Evolutionary conservation across 257 asterid genomes (phyloP).

Genomic region (Parsonsia alboflavescens): DNA sequence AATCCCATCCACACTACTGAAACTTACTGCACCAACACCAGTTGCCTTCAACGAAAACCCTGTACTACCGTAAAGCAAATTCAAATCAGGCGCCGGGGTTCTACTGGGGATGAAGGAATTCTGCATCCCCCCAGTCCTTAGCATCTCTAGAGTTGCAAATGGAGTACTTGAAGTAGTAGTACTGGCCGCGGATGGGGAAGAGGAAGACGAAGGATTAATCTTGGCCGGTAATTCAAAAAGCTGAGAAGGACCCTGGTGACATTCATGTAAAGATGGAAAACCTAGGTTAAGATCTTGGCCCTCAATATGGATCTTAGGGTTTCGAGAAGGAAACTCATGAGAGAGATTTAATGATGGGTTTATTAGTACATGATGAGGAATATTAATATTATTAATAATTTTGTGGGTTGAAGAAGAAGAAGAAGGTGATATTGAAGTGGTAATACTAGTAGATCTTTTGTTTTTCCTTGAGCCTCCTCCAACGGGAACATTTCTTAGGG

Average conservation of each 20-base stretch:
- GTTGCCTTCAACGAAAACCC: conserved; percentile 53
- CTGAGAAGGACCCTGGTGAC: conserved; percentile 32
- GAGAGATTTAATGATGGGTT: conserved; percentile 35
- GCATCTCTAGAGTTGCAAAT: conserved; percentile 45
- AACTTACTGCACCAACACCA: conserved; percentile 11
- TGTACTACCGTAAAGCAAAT: conserved; percentile 25
- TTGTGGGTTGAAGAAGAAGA: conserved; percentile 25
- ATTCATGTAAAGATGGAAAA: conserved; percentile 26
- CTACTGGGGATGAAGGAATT: conserved; percentile 20
- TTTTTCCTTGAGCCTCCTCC: conserved; percentile 74
- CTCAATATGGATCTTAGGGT: conserved; percentile 33
- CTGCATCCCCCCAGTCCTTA: conserved; percentile 36
- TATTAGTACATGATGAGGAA: conserved; percentile 6
- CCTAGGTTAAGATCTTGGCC: conserved; percentile 63
- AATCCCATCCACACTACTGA: conserved; percentile 35
- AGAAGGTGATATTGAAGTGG: conserved; percentile 9
- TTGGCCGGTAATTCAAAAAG: conserved; percentile 42
- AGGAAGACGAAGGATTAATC: conserved; percentile 13
- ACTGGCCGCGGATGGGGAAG: conserved; percentile 20
- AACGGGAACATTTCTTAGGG: conserved; percentile 69
- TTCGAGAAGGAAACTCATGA: conserved; percentile 26
- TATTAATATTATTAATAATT: conserved; percentile 26
- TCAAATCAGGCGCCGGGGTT: conserved; percentile 19
- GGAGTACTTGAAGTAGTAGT: conserved; percentile 17
- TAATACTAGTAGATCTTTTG: conserved; percentile 27